phyloP scores from a whole-genome alignment of 2,329 filamentous ascomycete genomes.

The Keithomyces neogunnii region DNA sequence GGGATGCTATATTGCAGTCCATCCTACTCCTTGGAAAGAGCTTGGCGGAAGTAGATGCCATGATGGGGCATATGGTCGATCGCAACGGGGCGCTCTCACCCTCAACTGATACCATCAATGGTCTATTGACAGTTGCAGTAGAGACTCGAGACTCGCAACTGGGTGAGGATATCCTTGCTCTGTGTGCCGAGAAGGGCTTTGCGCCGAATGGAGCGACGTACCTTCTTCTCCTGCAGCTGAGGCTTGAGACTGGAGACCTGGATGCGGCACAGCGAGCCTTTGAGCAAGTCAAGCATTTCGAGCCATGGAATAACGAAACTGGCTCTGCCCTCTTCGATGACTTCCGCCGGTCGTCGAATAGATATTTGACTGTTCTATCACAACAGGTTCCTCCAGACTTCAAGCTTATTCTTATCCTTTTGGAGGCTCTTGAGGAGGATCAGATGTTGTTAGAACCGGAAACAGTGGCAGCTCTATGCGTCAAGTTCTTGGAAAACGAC shows the following conservation, averaged over 20 bases:
- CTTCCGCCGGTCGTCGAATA: conserved; percentile 58
- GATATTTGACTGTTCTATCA: conserved; percentile 63
- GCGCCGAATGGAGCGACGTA: conserved; percentile 61
- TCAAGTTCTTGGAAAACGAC: conserved; percentile 65
- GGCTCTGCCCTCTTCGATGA: conserved; percentile 37
- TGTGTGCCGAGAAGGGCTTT: conserved; percentile 59
- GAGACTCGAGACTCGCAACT: conserved; percentile 60
- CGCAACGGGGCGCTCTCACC: conserved; percentile 44
- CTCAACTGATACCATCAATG: conserved; percentile 67
- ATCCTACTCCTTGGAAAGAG: conserved; percentile 60
- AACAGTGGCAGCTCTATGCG: conserved; percentile 66
- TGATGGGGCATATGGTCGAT: conserved; percentile 65
- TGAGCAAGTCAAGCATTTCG: conserved; percentile 29
- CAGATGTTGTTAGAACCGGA: conserved; percentile 61
- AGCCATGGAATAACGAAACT: conserved; percentile 29
- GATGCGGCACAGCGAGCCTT: conserved; percentile 61
- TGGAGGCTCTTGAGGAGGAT: conserved; percentile 64
- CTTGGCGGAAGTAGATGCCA: conserved; percentile 39
- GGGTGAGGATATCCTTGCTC: conserved; percentile 62
- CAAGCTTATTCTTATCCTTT: conserved; percentile 62
- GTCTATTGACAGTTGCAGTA: conserved; percentile 63
- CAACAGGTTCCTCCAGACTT: conserved; percentile 52
- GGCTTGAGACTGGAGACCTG: conserved; percentile 64
- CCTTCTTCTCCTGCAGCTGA: conserved; percentile 67
- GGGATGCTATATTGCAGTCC: conserved; percentile 69